Base-by-base conservation (phyloP, 306 rosid species). In the Senna tora region DNA sequence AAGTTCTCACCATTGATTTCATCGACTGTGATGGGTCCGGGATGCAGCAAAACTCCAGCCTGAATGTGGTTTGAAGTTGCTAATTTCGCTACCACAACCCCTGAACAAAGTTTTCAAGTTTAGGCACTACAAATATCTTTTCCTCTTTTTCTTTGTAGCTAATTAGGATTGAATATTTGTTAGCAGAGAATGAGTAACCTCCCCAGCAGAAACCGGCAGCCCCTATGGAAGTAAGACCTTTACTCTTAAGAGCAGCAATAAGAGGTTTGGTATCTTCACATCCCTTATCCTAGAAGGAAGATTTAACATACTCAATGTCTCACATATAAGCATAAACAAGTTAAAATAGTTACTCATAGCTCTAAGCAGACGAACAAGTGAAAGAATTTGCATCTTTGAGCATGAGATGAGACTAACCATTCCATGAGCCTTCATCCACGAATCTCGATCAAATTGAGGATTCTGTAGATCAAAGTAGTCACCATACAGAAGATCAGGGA, bases 151-250 rank as follows among this genome's bases (percentile, higher is more conserved):
- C 28, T n/a, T 20, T 20, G 11, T 53, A 6, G 13, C 45, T 28
- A 51, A 49, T 20, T 57, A 28, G 41, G 11, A 39, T 36, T 7
- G 19, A 60, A 67, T 47, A 17, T 65, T 12, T 32, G 25, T 19
- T 64, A 59, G 42, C 2, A 42, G 65, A 66, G 32, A 63, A 38
- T 12, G 39, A 46, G 49, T 76, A 39, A 87, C 90, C 96, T 54
- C 88, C 96, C 87, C 88, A 89, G 79, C 92, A 89, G 71, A 86
- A 84, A 21, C 92, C 92, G 30, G 80, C 88, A 61, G 84, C 88
- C 9, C 90, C 92, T 17, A 84, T 72, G 41, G 85, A 50, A 46
- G 85, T 81, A 79, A 77, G 60, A 21, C 90, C 92, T 74, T 69
- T 84, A 52, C 81, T 77, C 82, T 54, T 84, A 25, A 89, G 77